Evolutionary conservation across 208 protist genomes (phyloP).

Genomic region (Crithidia thermophila): DNA sequence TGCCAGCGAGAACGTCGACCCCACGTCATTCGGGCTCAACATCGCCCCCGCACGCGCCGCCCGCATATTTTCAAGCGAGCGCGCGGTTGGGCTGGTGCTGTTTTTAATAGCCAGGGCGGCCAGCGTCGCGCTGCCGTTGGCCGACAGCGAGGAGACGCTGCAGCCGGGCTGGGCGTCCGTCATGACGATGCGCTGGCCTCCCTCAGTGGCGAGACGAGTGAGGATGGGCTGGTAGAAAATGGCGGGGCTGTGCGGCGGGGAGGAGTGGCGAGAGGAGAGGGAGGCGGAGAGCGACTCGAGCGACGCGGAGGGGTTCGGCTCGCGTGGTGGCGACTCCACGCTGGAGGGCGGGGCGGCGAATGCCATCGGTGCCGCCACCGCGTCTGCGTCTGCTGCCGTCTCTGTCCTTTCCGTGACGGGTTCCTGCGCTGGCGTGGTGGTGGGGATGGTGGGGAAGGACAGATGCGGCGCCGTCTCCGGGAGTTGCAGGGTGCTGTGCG

Average conservation of each 20-base stretch:
- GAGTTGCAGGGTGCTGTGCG: no score
- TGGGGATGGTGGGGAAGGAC: not conserved
- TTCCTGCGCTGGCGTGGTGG: not conserved
- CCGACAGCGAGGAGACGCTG: conserved; percentile 10
- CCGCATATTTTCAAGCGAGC: conserved; percentile 1
- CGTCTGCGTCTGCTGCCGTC: not conserved
- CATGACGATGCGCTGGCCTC: conserved; percentile 1
- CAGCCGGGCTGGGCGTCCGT: not conserved
- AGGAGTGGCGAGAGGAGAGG: conserved; percentile 5
- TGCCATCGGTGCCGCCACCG: not conserved
- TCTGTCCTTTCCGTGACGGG: not conserved
- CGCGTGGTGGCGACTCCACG: no score
- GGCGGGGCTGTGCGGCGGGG: conserved; percentile 1
- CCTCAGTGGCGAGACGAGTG: not conserved
- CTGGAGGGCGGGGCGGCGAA: not conserved
- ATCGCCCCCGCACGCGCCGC: not conserved
- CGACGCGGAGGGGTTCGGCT: not conserved
- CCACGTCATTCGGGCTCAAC: not conserved
- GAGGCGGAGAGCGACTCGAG: conserved; percentile 14
- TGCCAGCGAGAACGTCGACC: not conserved
- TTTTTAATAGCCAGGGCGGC: not conserved
- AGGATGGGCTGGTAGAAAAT: conserved; percentile 13
- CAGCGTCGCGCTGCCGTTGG: conserved; percentile 9
- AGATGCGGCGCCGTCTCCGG: no score
- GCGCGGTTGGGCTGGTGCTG: not conserved